These are phyloP conservation scores for Schizophyllum amplum DNA, from an alignment of 1,284 basidiomycete genomes.

Conservation along the genomic window DNA sequence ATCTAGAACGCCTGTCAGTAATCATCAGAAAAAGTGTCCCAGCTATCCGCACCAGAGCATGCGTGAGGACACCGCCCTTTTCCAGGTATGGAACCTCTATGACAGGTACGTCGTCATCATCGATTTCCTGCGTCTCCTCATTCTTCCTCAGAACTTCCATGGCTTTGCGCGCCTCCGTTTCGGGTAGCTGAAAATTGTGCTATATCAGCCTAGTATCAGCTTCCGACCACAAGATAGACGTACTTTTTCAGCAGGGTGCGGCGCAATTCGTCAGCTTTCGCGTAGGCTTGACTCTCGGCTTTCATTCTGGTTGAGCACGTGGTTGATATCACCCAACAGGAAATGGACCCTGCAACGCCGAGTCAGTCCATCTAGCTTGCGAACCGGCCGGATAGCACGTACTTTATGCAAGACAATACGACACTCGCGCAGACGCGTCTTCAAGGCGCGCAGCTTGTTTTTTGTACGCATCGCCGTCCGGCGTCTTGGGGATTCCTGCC, in stretches of 20 bases:
- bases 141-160: constrained; percentile 45
- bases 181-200: constrained; percentile 41
- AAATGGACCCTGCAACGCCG: constrained; percentile 40
- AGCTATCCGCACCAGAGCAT: constrained; percentile 31
- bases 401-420: constrained; percentile 51
- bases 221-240: constrained; percentile 11
- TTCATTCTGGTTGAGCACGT: constrained; percentile 47
- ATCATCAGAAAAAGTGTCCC: constrained; percentile 1
- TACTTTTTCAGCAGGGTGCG: constrained; percentile 54
- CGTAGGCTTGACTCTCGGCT: constrained; percentile 55
- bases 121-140: constrained; percentile 35
- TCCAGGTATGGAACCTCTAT: constrained; percentile 41
- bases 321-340: constrained; percentile 63
- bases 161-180: constrained; percentile 47
- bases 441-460: constrained; percentile 39
- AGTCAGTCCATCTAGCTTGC: neutral
- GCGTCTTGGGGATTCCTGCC: constrained; percentile 35
- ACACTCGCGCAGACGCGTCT: constrained; percentile 52
- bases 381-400: neutral
- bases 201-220: too few relatives aligned
- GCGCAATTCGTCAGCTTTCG: constrained; percentile 54
- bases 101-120: constrained; percentile 32
- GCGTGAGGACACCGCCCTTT: constrained; percentile 35
- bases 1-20: constrained; percentile 30
- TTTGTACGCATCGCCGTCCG: constrained; percentile 49